phyloP scores from a whole-genome alignment of 2,329 filamentous ascomycete genomes.

The Acephala macrosclerotiorum region DNA sequence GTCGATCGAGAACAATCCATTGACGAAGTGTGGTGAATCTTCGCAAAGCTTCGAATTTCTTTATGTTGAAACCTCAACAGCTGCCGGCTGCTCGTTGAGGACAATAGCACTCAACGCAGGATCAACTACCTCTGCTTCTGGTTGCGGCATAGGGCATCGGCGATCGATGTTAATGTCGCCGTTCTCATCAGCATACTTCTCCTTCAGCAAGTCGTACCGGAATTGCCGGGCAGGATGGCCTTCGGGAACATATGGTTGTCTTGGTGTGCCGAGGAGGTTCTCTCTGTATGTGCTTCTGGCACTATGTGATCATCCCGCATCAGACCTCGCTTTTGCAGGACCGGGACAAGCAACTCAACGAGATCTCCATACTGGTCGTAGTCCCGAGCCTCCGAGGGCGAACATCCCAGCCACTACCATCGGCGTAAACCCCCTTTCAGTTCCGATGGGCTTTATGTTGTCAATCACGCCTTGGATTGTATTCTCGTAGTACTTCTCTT shows the following conservation, averaged over 20 bases:
- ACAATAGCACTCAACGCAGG: not conserved
- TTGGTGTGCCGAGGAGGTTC: slow-evolving; percentile 60
- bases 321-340: slow-evolving; percentile 63
- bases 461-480: slow-evolving; percentile 24
- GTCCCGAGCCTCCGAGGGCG: slow-evolving; percentile 16
- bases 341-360: slow-evolving; percentile 60
- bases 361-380: slow-evolving; percentile 53
- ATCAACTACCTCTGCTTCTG: not conserved
- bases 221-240: slow-evolving; percentile 55
- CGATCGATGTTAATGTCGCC: slow-evolving; percentile 19
- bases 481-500: slow-evolving; percentile 21
- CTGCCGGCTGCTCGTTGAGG: not conserved
- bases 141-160: not conserved
- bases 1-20: not conserved
- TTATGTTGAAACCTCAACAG: not conserved
- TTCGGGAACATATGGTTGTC: slow-evolving; percentile 55
- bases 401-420: slow-evolving; percentile 17
- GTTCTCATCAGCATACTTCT: not conserved
- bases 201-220: too few relatives aligned
- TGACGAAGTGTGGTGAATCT: not conserved
- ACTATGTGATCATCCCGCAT: slow-evolving; percentile 59
- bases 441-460: slow-evolving; percentile 16
- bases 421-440: slow-evolving; percentile 15
- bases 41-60: not conserved
- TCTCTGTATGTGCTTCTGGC: slow-evolving; percentile 64